These are phyloP conservation scores for Austroboletus niveus DNA, from an alignment of 1,284 basidiomycete species.

Conservation along the genomic window DNA sequence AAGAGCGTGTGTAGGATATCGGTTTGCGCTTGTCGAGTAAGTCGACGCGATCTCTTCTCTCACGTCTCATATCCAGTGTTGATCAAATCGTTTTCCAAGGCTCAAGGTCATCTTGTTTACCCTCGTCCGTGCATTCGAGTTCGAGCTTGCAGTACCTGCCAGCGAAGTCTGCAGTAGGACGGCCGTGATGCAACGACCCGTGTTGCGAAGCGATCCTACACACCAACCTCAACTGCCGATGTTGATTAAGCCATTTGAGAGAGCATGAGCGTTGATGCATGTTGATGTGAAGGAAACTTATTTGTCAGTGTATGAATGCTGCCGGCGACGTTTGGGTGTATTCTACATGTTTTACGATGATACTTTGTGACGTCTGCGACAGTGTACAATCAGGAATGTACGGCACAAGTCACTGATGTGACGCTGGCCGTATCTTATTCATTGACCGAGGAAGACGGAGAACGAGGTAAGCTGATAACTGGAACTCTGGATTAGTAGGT, in stretches of 20 bases:
- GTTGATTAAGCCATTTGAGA: constrained; percentile 13
- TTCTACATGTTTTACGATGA: no score
- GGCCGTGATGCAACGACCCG: constrained; percentile 40
- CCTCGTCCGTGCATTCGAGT: constrained; percentile 53
- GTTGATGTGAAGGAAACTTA: no score
- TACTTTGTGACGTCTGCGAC: no score
- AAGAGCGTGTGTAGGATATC: neutral
- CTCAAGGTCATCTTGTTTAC: constrained; percentile 61
- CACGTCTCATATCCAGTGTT: neutral
- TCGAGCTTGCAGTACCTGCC: constrained; percentile 47
- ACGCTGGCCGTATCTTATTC: constrained; percentile 10
- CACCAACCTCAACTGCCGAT: constrained; percentile 18
- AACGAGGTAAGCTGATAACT: neutral
- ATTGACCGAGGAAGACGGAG: constrained; percentile 18
- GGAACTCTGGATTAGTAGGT: neutral
- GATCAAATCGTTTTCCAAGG: constrained; percentile 23
- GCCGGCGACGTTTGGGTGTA: no score
- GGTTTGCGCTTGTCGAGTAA: neutral
- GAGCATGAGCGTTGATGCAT: neutral
- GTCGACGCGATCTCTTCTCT: neutral
- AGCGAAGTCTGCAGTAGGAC: constrained; percentile 40
- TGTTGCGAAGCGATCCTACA: constrained; percentile 26
- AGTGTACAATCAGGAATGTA: no score
- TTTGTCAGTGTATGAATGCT: no score
- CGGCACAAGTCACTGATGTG: no score